Conservation (phyloP, 768 basidiomycete species). For the Arthromyces matolae region DNA sequence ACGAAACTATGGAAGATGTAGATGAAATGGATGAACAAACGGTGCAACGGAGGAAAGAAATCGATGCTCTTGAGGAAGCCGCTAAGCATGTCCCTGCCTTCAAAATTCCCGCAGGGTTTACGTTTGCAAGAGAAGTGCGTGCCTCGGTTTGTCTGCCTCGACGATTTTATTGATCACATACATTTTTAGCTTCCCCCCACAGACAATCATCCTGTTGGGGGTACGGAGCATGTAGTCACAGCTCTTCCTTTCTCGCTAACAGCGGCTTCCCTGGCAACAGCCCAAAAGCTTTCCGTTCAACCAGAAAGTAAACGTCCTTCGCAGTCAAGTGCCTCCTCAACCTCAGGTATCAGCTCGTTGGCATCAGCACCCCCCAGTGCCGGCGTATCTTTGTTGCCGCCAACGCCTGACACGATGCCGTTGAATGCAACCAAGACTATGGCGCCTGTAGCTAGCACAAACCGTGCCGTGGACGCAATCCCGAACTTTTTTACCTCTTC, state of each 20-base stretch:
- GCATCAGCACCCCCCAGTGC: no score
- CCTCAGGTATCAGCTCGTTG: not conserved
- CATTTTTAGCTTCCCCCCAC: slow-evolving; percentile 29
- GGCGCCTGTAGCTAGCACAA: not conserved
- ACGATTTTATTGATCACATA: slow-evolving; percentile 6
- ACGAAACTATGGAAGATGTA: slow-evolving; percentile 43
- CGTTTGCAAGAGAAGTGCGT: slow-evolving; percentile 61
- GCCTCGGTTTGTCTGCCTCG: not conserved
- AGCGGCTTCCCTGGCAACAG: slow-evolving; percentile 27
- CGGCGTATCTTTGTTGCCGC: no score
- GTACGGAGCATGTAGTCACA: slow-evolving; percentile 64
- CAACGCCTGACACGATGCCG: not conserved
- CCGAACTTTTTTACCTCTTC: slow-evolving; percentile 4
- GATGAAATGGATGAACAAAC: slow-evolving; percentile 28
- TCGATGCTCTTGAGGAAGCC: slow-evolving; percentile 48
- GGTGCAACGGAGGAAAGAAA: slow-evolving; percentile 39
- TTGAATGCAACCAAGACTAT: not conserved
- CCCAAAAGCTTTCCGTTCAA: slow-evolving; percentile 15
- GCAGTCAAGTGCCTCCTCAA: not conserved
- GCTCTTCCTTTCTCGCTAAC: slow-evolving; percentile 63
- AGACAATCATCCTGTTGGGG: slow-evolving; percentile 36
- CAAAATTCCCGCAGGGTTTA: slow-evolving; percentile 60
- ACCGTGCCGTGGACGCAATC: not conserved
- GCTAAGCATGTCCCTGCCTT: slow-evolving; percentile 54
- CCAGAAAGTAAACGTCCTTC: no score